Conservation (phyloP, 306 rosid genomes). For the Prunus mongolica region DNA sequence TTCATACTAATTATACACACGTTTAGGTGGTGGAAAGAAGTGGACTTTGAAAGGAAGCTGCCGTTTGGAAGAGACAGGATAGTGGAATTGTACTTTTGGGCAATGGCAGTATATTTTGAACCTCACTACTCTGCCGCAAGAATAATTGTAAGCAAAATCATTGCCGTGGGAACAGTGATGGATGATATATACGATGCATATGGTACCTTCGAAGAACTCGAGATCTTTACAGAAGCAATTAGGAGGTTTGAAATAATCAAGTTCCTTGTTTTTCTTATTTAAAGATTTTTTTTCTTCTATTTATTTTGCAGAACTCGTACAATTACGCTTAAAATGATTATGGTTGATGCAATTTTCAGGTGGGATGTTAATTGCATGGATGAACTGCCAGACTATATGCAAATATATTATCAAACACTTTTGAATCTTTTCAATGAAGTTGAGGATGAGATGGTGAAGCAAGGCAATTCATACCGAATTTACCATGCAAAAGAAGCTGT, state of each 20-base stretch:
- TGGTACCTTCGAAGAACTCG: constrained; percentile 50
- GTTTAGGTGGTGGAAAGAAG: constrained; percentile 48
- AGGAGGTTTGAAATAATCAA: constrained; percentile 22
- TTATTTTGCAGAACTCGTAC: too few species aligned
- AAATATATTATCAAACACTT: neutral
- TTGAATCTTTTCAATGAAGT: constrained; percentile 21
- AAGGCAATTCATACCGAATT: constrained; percentile 15
- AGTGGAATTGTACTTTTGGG: constrained; percentile 48
- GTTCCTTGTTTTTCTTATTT: neutral
- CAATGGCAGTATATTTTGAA: constrained; percentile 22
- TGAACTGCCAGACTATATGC: too few species aligned
- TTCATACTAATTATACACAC: neutral
- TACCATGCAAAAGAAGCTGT: constrained; percentile 23
- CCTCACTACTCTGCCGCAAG: constrained; percentile 28
- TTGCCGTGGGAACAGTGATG: constrained; percentile 11
- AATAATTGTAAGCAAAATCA: constrained; percentile 8
- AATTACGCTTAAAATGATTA: too few species aligned
- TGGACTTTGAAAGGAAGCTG: constrained; percentile 2
- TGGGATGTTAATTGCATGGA: too few species aligned
- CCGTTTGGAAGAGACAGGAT: constrained; percentile 19
- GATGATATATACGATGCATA: constrained; percentile 47
- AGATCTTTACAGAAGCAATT: constrained; percentile 34
- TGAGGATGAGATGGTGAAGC: neutral
- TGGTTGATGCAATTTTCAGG: too few species aligned
- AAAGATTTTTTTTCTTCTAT: neutral